Evolutionary conservation across 306 rosid species (phyloP), one percentile per base, ranked within the genome.

Genomic region (Sesbania bispinosa): DNA sequence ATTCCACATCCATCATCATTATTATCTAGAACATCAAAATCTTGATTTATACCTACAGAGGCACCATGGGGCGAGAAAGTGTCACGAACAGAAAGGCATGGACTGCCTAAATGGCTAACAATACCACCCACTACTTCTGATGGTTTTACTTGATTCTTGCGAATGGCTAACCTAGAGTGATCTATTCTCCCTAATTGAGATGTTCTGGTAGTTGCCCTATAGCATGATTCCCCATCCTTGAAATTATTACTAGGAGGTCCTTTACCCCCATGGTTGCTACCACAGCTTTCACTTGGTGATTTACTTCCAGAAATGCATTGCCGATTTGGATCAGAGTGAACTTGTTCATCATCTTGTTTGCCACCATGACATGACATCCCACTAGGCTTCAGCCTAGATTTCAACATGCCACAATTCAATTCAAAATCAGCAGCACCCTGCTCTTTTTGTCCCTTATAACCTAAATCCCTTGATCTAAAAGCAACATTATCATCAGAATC

Each of bases 1-100:
- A 87, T 63, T 38, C 88, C 92, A 71, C 88, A 87, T 58, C 88
- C 86, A 62, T 26, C 79, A 46, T 81, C 83, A 58, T 57, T 65
- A 47, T 85, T 39, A 55, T 81, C 84, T 11, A 42, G 77, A 33
- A 33, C 48, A 79, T 76, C 91, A 36, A 41, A 81, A 47, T 77
- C 90, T 67, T 77, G 88, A 48, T 78, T 75, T 18, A 71, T 60
- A 21, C 24, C 65, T 7, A 50, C 20, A 5, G 79, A 53, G 63
- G 69, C 16, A 55, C 80, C 45, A 7, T 39, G 63, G 46, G 74
- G 65, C 7, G 87, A 88, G 41, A 80, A 46, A 67, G 52, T 81
- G 54, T 80, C 83, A 38, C 77, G 66, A 13, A 20, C 69, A 11
- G 90, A 87, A 61, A 30, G 77, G 18, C 67, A 76, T n/a, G 97